These are phyloP conservation scores for Abrus precatorius DNA, from an alignment of 306 rosid species.

Conservation along the genomic window DNA sequence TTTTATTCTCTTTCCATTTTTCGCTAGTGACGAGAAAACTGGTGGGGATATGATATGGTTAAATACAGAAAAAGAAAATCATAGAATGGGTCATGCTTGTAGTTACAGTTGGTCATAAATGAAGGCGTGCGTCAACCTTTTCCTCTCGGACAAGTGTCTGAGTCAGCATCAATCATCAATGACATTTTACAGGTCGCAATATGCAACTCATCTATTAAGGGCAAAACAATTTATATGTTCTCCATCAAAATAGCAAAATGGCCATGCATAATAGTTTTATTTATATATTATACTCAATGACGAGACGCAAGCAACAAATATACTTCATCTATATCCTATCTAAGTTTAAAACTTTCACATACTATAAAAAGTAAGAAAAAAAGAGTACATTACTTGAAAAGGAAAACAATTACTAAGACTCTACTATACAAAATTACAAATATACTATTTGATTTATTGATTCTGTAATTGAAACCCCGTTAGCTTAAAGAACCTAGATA, in stretches of 20 bases:
- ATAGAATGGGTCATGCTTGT: neutral
- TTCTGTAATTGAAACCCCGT: constrained; percentile 40
- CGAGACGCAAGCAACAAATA: neutral
- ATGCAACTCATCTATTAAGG: constrained; percentile 23
- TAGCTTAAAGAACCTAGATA: constrained; percentile 25
- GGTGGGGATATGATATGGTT: constrained; percentile 41
- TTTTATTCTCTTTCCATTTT: neutral
- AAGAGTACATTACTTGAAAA: constrained; percentile 1
- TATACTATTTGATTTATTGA: constrained; percentile 43
- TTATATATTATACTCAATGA: neutral
- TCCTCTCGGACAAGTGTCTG: neutral
- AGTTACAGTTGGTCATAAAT: constrained; percentile 22
- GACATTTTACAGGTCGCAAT: neutral
- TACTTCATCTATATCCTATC: neutral
- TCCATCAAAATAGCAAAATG: neutral
- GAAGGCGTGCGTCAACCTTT: constrained; percentile 33
- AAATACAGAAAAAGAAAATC: neutral
- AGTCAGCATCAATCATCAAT: constrained; percentile 31
- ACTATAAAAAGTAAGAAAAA: neutral
- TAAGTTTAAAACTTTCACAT: neutral
- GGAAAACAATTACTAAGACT: constrained; percentile 44
- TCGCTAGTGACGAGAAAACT: constrained; percentile 1
- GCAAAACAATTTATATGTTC: neutral
- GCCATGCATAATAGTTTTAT: neutral
- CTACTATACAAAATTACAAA: constrained; percentile 54